phyloP scores from a whole-genome alignment of 257 asterid species.

The Solanum ahanhuiri region DNA sequence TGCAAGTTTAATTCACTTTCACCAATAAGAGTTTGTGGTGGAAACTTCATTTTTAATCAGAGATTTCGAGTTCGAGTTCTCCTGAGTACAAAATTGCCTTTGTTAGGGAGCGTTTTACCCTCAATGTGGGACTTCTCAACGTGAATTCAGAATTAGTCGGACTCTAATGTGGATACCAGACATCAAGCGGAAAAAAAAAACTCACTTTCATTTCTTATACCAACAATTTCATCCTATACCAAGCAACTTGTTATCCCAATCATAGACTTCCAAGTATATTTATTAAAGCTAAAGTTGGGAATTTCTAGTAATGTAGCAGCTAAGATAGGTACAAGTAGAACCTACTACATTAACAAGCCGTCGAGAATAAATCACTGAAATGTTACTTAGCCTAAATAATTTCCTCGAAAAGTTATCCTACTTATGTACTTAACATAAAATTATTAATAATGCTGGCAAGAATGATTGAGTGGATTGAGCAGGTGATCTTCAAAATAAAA shows the following conservation, averaged over 20 bases:
- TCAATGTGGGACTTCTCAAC: fast-evolving
- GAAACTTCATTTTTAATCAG: too few species aligned
- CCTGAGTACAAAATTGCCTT: too few species aligned
- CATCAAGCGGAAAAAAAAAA: not conserved
- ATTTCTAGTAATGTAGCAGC: not conserved
- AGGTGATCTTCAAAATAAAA: fast-evolving
- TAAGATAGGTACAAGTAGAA: not conserved
- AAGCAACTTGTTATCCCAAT: not conserved
- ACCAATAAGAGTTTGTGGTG: not conserved
- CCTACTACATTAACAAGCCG: not conserved
- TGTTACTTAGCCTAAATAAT: not conserved
- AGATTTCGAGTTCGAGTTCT: not conserved
- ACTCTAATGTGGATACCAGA: not conserved
- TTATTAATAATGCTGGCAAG: not conserved
- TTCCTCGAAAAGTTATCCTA: not conserved
- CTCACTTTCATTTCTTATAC: not conserved
- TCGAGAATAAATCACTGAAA: not conserved
- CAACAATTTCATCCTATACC: not conserved
- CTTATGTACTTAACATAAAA: not conserved
- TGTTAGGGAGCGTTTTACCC: too few species aligned
- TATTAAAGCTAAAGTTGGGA: not conserved
- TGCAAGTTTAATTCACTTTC: not conserved
- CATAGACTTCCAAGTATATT: not conserved
- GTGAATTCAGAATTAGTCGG: too few species aligned
- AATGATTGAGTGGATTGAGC: too few species aligned